phyloP scores from a whole-genome alignment of 176 grass and related monocot species.

The Triticum timopheevii region DNA sequence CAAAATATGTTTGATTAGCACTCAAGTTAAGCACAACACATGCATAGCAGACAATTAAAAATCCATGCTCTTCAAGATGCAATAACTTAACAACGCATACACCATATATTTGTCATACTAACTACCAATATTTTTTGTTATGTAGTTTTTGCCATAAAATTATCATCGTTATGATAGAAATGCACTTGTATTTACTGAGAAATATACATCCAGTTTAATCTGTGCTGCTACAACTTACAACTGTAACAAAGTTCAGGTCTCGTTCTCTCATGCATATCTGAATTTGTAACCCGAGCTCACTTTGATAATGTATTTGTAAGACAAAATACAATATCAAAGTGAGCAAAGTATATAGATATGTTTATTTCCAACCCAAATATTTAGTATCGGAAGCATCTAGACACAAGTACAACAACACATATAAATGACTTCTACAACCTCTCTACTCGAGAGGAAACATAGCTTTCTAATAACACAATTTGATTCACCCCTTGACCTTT shows the following conservation, averaged over 20 bases:
- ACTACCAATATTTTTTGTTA: neutral
- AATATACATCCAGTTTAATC: neutral
- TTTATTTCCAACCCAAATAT: neutral
- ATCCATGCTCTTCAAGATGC: neutral
- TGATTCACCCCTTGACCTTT: neutral
- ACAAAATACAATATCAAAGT: too few species aligned
- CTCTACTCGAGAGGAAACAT: conserved; percentile 31
- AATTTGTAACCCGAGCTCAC: neutral
- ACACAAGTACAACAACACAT: neutral
- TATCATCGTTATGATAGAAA: neutral
- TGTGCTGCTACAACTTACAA: neutral
- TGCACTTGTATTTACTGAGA: neutral
- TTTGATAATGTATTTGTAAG: neutral
- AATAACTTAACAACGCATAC: neutral
- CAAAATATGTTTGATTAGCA: neutral
- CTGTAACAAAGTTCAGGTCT: neutral
- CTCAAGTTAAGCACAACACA: conserved; percentile 6
- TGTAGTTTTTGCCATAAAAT: neutral
- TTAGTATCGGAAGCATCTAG: conserved; percentile 23
- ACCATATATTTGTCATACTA: neutral
- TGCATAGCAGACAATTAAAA: neutral
- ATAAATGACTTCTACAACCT: conserved; percentile 6
- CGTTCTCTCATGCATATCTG: neutral
- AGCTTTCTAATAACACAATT: conserved; percentile 23
- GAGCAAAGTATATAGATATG: neutral